Evolutionary conservation across 306 rosid species (phyloP), one percentile per base, ranked within the genome.

Genomic region (Mimosa pudica): DNA sequence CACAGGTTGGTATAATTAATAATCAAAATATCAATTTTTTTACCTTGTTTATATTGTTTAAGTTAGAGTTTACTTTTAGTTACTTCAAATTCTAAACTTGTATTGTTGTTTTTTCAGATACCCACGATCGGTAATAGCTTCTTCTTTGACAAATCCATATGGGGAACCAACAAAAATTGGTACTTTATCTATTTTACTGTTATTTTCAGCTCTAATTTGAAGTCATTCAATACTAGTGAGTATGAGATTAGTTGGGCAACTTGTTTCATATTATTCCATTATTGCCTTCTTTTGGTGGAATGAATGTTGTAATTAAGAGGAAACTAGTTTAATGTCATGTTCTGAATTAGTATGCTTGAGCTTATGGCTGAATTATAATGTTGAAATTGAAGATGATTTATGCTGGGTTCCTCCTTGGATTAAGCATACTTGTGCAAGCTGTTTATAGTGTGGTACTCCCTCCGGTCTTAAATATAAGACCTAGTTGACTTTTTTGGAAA

Each of bases 91-190:
- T 44, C 57, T 81, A 5, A 66, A 38, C 46, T 70, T 77, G 8
- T 45, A 41, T 64, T 72, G 48, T 14, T 3, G 24, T 68, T 76
- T 74, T 74, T 58, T 55, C 85, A 91, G 98, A 84, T 87, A 77
- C 70, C 76, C 87, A 1, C 83, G 83, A 46, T 84, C 89, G 47
- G 38, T 82, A 48, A 45, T 82, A 48, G 82, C 86, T 55, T 88
- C 93, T 77, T 84, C 92, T 74, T 80, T 89, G 77, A 83, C 83
- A 76, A 75, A 81, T 82, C 85, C 92, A 1, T 89, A 88, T 79
- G 89, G 84, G 0, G 77, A 82, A 75, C 76, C 87, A 36, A 83
- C 87, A 3, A 69, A 82, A 71, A 20, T 81, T 65, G 93, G 97
- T 92, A 89, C 86, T 16, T 69, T 66, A 42, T 71, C 60, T 46